Evolutionary conservation across 164 flowering plant species (phyloP).

Genomic region (Nymphaea thermarum): DNA sequence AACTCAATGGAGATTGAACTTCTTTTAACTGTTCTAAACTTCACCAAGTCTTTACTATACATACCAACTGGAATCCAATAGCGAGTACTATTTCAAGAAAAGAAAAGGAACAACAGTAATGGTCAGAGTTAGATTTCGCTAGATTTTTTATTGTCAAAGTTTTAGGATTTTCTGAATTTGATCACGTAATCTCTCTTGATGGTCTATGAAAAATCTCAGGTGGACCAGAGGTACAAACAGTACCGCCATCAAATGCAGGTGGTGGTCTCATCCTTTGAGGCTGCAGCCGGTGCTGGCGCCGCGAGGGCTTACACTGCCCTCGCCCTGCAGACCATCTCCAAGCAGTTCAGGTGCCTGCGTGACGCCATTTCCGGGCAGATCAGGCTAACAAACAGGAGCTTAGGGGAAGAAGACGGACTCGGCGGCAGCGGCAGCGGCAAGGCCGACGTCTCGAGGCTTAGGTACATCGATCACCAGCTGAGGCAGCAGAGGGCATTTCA

Average conservation of each 20-base stretch:
- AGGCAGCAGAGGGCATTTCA: constrained; percentile 87
- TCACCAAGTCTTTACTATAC: too few species aligned
- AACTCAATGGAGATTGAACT: too few species aligned
- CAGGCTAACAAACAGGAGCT: constrained; percentile 37
- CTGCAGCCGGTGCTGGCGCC: constrained; percentile 74
- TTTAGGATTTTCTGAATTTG: too few species aligned
- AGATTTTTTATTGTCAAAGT: too few species aligned
- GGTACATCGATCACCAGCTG: constrained; percentile 72
- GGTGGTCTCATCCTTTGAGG: constrained; percentile 71
- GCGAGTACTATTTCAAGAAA: too few species aligned
- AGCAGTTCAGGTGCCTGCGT: constrained; percentile 81
- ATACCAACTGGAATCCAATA: too few species aligned
- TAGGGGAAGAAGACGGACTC: constrained; percentile 64
- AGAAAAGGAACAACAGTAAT: too few species aligned
- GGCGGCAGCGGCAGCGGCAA: constrained; percentile 23
- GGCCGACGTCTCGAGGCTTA: constrained; percentile 55
- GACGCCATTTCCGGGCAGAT: constrained; percentile 76
- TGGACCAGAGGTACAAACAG: constrained; percentile 92
- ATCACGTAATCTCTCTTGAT: too few species aligned
- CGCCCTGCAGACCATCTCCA: constrained; percentile 82
- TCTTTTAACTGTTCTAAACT: too few species aligned
- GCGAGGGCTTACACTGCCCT: constrained; percentile 88
- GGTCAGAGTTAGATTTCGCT: too few species aligned
- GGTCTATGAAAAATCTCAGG: constrained; percentile 22
- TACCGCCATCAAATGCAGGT: constrained; percentile 95